phyloP scores from a whole-genome alignment of 2,329 filamentous ascomycete genomes.

The Leptographium wingfieldii region DNA sequence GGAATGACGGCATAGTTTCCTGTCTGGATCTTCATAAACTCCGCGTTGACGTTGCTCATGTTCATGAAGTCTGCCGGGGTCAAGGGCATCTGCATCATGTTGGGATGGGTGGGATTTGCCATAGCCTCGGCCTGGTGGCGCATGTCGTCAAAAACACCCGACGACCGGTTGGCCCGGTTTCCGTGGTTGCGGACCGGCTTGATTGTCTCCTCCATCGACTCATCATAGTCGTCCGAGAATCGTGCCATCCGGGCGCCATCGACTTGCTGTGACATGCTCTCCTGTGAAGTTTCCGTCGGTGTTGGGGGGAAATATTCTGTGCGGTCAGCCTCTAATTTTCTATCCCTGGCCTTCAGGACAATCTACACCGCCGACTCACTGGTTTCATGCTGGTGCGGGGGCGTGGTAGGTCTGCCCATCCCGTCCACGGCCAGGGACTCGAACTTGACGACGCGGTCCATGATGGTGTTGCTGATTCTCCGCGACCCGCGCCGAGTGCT shows the following conservation, averaged over 20 bases:
- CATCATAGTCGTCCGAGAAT: conserved; percentile 49
- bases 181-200: conserved; percentile 32
- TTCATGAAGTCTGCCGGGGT: conserved; percentile 44
- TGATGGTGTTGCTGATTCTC: conserved; percentile 48
- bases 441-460: conserved; percentile 47
- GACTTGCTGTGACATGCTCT: conserved; percentile 28
- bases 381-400: conserved; percentile 44
- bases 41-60: conserved; percentile 20
- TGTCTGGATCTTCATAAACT: conserved; percentile 23
- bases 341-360: neutral
- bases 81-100: conserved; percentile 37
- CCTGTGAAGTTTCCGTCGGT: conserved; percentile 50
- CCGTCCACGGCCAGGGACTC: conserved; percentile 37
- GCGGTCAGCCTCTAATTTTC: neutral
- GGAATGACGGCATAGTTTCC: conserved; percentile 21
- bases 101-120: conserved; percentile 44
- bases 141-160: conserved; percentile 46
- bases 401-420: conserved; percentile 45
- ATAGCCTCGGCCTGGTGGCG: conserved; percentile 39
- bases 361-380: conserved; percentile 32
- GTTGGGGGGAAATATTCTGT: conserved; percentile 54
- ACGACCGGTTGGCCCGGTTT: conserved; percentile 29
- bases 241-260: conserved; percentile 26
- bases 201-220: conserved; percentile 54
- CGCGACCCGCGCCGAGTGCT: conserved; percentile 29